Percentiles rank a stretch among this genome's conserved stretches.
These are phyloP conservation scores for Aegle marmelos DNA, from an alignment of 345 rosid genomes.

Conservation along the genomic window DNA sequence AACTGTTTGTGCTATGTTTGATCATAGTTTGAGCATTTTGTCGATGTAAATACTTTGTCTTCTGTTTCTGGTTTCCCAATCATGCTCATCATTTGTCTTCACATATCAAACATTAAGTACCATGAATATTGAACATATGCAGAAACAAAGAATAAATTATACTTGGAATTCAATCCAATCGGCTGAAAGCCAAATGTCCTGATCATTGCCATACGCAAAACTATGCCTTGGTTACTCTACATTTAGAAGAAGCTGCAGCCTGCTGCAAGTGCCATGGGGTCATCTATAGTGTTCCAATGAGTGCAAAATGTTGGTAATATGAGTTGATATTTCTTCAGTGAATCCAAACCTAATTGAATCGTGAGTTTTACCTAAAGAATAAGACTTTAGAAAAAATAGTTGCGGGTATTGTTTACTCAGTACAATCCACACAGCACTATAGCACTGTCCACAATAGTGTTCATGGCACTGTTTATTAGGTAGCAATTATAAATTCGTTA, in stretches of 20 bases:
- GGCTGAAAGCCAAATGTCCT: not conserved
- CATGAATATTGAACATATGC: not conserved
- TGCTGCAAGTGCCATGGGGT: conserved; percentile 7
- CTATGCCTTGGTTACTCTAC: not conserved
- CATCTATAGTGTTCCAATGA: not conserved
- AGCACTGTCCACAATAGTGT: too few relatives aligned
- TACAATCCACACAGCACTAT: too few relatives aligned
- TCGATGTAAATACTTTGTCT: not conserved
- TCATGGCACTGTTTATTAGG: too few relatives aligned
- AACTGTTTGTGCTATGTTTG: not conserved
- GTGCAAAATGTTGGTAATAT: too few relatives aligned
- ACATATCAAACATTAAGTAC: not conserved
- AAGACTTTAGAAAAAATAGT: too few relatives aligned
- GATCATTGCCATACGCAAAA: not conserved
- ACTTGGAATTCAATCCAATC: conserved; percentile 4
- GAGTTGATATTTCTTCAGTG: too few relatives aligned
- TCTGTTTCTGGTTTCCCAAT: conserved; percentile 9
- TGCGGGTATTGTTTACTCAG: too few relatives aligned
- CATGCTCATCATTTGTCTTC: not conserved
- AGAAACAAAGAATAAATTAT: not conserved
- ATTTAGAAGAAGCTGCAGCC: not conserved
- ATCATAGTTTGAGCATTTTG: not conserved
- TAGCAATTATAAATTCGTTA: too few relatives aligned
- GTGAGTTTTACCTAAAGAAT: too few relatives aligned
- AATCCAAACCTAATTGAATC: too few relatives aligned